Evolutionary conservation across 805 yeast genomes (phyloP), one percentile per base, ranked within the genome.

Genomic region (Priceomyces haplophilus): DNA sequence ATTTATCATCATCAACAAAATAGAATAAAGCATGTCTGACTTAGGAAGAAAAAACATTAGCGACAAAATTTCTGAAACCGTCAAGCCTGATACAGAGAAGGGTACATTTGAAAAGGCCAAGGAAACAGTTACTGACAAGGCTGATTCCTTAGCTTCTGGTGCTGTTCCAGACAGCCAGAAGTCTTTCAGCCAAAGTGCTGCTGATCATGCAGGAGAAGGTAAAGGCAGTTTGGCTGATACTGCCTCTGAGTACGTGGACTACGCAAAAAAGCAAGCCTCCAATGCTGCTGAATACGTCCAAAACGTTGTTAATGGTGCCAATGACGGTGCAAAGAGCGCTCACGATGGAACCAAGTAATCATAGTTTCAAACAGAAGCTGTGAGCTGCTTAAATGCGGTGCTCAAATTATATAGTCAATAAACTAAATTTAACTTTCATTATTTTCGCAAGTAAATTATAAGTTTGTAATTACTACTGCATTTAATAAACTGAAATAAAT

Each of bases 141-240:
- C 58, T 31, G 75, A 70, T 60, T 59, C 60, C 49, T 53, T 57
- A 44, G 65, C 59, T 54, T 73, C 73, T 45, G 61, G 62, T 52
- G 52, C 53, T 55, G 57, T 66, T 45, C 48, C 65, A 38, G 53
- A 54, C 32, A 59, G 65, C 36, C 63, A 64, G 54, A 70, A 69
- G 61, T 61, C 72, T 31, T 65, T 77, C 49, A 65, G 77, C 47
- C 96, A 89, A 73, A 71, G 80, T 53, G 69, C 80, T 25, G 73
- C 81, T 48, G 96, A 87, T 67, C 64, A 79, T 43, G 70, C 79
- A 48, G 62, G 72, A 55, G 55, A 67, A 44, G 85, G 84, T 40
- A 73, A 52, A 31, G 55, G 49, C 21, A 47, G 72, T 13, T 58
- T 69, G 45, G 54, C 64, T 37, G 79, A 74, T 45, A 69, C 79